Conservation (phyloP, 192 early-diverging fungal genomes). For the Backusella mclennaniae region DNA sequence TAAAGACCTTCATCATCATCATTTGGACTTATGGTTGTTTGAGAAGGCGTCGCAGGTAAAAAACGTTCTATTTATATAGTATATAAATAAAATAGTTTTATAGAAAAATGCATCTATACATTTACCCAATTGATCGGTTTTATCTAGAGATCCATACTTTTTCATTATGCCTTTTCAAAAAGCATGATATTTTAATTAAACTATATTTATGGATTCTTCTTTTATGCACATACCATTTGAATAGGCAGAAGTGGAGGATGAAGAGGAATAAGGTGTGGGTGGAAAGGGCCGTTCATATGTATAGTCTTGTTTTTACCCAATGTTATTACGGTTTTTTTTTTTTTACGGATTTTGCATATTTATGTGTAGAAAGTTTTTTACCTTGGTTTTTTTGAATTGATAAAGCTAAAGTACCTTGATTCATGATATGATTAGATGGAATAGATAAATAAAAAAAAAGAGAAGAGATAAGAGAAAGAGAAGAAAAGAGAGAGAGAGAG, state of each 20-base stretch:
- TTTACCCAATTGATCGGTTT: not conserved
- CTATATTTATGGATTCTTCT: not conserved
- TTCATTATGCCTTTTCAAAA: not conserved
- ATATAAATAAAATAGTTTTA: not conserved
- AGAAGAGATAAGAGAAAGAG: not conserved
- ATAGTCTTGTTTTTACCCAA: not conserved
- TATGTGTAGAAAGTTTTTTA: not conserved
- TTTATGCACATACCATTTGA: not conserved
- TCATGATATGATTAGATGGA: not conserved
- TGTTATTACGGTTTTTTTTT: too few relatives aligned
- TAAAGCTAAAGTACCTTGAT: not conserved
- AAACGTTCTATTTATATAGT: not conserved
- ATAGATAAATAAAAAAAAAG: not conserved
- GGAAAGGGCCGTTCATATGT: not conserved
- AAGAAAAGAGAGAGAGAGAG: not conserved
- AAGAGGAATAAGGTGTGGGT: not conserved
- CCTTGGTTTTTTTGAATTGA: slow-evolving; percentile 2
- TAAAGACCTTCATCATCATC: slow-evolving; percentile 26
- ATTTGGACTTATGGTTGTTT: slow-evolving; percentile 3
- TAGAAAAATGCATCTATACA: not conserved
- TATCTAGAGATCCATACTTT: slow-evolving; percentile 2
- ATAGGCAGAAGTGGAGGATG: not conserved
- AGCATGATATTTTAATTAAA: not conserved
- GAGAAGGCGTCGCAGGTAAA: not conserved
- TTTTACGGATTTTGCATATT: not conserved